Conservation (phyloP, 2,329 filamentous ascomycete species). For the Fusarium palustre region DNA sequence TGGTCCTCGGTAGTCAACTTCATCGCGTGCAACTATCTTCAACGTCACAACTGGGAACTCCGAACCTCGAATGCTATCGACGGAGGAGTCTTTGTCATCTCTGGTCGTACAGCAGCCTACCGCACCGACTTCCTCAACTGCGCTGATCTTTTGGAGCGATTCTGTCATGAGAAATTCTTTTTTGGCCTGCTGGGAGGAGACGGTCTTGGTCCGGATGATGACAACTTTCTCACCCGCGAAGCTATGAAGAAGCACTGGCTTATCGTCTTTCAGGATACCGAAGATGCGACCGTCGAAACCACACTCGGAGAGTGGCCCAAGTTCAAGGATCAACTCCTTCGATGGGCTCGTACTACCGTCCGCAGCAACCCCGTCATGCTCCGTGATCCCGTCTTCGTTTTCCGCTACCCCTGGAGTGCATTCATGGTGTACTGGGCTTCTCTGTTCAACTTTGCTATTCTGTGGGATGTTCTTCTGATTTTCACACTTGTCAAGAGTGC, state of each 20-base stretch:
- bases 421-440: constrained; percentile 68
- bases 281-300: constrained; percentile 62
- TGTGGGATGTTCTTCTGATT: constrained; percentile 62
- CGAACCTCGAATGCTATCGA: constrained; percentile 67
- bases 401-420: constrained; percentile 57
- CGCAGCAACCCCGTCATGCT: constrained; percentile 66
- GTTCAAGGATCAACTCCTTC: constrained; percentile 64
- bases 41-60: constrained; percentile 72
- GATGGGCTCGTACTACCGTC: constrained; percentile 70
- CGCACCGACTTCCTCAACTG: constrained; percentile 62
- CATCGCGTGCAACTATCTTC: constrained; percentile 68
- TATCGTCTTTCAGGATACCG: constrained; percentile 65
- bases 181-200: constrained; percentile 52
- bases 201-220: constrained; percentile 65
- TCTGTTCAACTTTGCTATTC: constrained; percentile 66
- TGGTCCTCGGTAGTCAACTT: constrained; percentile 62
- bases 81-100: constrained; percentile 69
- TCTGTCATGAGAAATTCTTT: constrained; percentile 63
- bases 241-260: constrained; percentile 62
- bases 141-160: constrained; percentile 57
- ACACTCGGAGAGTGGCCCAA: constrained; percentile 63
- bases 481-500: constrained; percentile 41
- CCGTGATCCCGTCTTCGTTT: constrained; percentile 52
- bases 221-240: constrained; percentile 71
- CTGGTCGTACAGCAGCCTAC: constrained; percentile 65